A percentile compares a stretch with the other conserved stretches of the same genome.
phyloP scores from a whole-genome alignment of 768 basidiomycete genomes.

The Tricholomella constricta region DNA sequence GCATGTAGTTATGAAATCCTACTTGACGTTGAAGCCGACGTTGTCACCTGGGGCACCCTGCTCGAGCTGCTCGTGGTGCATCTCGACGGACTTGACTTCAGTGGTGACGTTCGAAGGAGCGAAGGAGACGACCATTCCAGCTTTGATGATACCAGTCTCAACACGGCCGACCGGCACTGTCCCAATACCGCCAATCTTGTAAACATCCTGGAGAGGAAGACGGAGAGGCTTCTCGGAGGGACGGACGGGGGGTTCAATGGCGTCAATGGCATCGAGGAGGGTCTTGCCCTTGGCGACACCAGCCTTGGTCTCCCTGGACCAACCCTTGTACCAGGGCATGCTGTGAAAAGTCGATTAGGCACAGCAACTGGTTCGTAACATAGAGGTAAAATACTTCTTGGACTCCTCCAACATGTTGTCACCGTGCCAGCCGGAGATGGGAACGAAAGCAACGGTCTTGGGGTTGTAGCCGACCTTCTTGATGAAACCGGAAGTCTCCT shows the following conservation, averaged over 20 bases:
- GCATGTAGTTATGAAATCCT: too few species aligned
- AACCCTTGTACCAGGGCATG: conserved; percentile 99
- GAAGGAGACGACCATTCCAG: conserved; percentile 98
- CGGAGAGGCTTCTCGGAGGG: conserved; percentile 99
- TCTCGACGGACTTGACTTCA: conserved; percentile 99
- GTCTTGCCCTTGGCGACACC: conserved; percentile 98
- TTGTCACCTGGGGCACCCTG: conserved; percentile 98
- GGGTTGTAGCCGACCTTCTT: conserved; percentile 99
- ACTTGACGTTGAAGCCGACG: conserved; percentile 99
- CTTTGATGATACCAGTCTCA: conserved; percentile 99
- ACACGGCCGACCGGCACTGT: conserved; percentile 99
- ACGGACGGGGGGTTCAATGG: conserved; percentile 96
- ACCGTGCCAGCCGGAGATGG: conserved; percentile 99
- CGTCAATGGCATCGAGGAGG: conserved; percentile 98
- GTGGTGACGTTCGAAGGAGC: conserved; percentile 98
- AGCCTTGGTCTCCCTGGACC: conserved; percentile 94
- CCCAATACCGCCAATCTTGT: conserved; percentile 99
- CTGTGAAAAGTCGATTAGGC: conserved; percentile 40
- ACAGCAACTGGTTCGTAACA: not conserved
- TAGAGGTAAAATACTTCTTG: conserved; percentile 62
- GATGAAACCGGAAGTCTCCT: conserved; percentile 97
- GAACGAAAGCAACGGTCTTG: conserved; percentile 96
- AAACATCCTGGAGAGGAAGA: conserved; percentile 99
- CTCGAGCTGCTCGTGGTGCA: conserved; percentile 98
- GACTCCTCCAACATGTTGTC: conserved; percentile 99